These are phyloP conservation scores for Pythium grandisporangium DNA, from an alignment of 352 stramenopile species.

Conservation along the genomic window DNA sequence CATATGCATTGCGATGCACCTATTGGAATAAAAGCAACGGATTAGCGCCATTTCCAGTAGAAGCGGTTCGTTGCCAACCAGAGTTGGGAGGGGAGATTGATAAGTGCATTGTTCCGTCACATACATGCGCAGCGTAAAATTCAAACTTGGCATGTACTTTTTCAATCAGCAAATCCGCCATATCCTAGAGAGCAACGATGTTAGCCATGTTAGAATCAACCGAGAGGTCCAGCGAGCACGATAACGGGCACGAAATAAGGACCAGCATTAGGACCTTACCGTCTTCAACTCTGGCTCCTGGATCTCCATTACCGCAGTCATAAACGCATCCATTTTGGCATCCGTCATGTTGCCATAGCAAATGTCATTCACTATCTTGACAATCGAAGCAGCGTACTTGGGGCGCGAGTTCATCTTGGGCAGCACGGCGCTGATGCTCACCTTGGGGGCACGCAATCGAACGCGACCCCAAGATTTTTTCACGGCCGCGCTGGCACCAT, in stretches of 20 bases:
- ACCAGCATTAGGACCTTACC: too few species aligned
- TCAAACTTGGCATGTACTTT: slow-evolving; percentile 79
- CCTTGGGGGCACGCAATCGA: slow-evolving; percentile 63
- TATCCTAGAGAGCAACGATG: slow-evolving; percentile 25
- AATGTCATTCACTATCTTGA: slow-evolving; percentile 81
- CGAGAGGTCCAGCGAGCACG: too few species aligned
- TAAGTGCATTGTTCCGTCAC: not conserved
- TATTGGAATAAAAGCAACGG: too few species aligned
- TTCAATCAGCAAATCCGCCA: slow-evolving; percentile 76
- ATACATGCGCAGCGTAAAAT: slow-evolving; percentile 70
- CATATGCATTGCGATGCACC: slow-evolving; percentile 75
- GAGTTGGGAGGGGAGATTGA: not conserved
- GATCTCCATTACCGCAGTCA: slow-evolving; percentile 61
- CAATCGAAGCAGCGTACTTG: slow-evolving; percentile 40
- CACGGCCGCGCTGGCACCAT: slow-evolving; percentile 52
- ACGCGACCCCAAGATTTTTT: slow-evolving; percentile 79
- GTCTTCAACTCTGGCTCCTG: slow-evolving; percentile 51
- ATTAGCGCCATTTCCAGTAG: too few species aligned
- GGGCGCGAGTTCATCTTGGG: slow-evolving; percentile 55
- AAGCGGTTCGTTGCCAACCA: too few species aligned
- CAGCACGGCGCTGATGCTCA: slow-evolving; percentile 60
- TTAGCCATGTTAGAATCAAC: not conserved
- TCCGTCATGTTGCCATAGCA: slow-evolving; percentile 67
- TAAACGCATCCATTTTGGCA: slow-evolving; percentile 63
- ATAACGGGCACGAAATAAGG: too few species aligned